Conservation (phyloP, 1,284 basidiomycete genomes). For the Trichosporon sp. region DNA sequence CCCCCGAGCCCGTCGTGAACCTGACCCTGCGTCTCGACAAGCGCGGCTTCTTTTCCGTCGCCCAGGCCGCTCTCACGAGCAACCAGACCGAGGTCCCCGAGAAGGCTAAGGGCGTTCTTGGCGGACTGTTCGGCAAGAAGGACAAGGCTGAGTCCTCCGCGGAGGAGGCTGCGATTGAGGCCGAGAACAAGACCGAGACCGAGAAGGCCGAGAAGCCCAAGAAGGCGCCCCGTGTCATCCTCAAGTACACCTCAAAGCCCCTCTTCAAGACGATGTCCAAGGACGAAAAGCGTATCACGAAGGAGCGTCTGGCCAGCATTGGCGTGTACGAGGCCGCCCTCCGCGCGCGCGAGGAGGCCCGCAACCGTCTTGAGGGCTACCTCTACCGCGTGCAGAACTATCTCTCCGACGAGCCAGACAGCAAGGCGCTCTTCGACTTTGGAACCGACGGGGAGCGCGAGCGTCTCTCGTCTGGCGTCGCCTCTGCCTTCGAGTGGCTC, state of each 20-base stretch:
- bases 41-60: conserved; percentile 73
- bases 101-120: conserved; percentile 73
- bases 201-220: conserved; percentile 25
- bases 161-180: conserved; percentile 52
- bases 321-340: conserved; percentile 77
- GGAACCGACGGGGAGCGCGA: conserved; percentile 72
- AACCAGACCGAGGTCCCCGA: conserved; percentile 60
- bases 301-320: conserved; percentile 73
- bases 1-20: conserved; percentile 64
- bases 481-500: conserved; percentile 78
- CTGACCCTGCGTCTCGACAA: conserved; percentile 78
- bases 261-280: conserved; percentile 69
- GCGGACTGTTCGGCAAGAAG: conserved; percentile 75
- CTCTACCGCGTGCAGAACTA: conserved; percentile 87
- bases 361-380: conserved; percentile 89
- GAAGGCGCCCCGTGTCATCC: conserved; percentile 53
- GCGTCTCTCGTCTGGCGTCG: conserved; percentile 66
- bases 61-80: conserved; percentile 72
- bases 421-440: conserved; percentile 74
- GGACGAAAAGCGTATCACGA: conserved; percentile 70
- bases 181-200: conserved; percentile 39
- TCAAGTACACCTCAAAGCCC: conserved; percentile 67
- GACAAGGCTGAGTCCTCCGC: conserved; percentile 49
- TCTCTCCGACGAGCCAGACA: conserved; percentile 65
- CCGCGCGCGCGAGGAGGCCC: conserved; percentile 79